Evolutionary conservation across 768 basidiomycete genomes (phyloP).

Genomic region (Podaxis sp.): DNA sequence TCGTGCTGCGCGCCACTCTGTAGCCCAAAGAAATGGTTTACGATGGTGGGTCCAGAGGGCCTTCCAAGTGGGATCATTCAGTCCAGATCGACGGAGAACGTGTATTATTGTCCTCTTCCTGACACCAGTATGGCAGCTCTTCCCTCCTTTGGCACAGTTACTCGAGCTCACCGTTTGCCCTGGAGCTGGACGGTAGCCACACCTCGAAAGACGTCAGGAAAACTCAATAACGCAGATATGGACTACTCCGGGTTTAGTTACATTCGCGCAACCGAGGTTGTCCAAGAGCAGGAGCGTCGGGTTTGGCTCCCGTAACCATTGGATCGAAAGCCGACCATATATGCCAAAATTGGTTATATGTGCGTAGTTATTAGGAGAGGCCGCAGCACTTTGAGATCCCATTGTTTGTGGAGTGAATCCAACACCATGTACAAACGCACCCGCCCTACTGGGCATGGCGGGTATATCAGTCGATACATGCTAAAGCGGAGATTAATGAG

Average conservation of each 20-base stretch:
- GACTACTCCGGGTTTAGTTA: constrained; percentile 37
- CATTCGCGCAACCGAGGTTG: constrained; percentile 56
- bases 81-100: constrained; percentile 25
- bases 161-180: constrained; percentile 36
- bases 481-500: background rate
- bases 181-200: constrained; percentile 17
- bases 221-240: background rate
- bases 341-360: constrained; percentile 22
- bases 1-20: constrained; percentile 68
- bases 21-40: constrained; percentile 75
- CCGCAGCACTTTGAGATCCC: constrained; percentile 27
- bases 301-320: constrained; percentile 48
- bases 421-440: constrained; percentile 74
- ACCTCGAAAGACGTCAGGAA: background rate
- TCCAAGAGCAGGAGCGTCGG: constrained; percentile 46
- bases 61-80: constrained; percentile 44
- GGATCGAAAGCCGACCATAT: constrained; percentile 76
- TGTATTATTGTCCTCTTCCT: constrained; percentile 49
- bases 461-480: constrained; percentile 66
- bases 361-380: background rate
- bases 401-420: constrained; percentile 63
- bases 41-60: constrained; percentile 55
- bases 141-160: constrained; percentile 74
- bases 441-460: constrained; percentile 57
- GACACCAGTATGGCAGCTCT: constrained; percentile 69